phyloP scores from a whole-genome alignment of 148 eudicot genomes.

The Silene conica region DNA sequence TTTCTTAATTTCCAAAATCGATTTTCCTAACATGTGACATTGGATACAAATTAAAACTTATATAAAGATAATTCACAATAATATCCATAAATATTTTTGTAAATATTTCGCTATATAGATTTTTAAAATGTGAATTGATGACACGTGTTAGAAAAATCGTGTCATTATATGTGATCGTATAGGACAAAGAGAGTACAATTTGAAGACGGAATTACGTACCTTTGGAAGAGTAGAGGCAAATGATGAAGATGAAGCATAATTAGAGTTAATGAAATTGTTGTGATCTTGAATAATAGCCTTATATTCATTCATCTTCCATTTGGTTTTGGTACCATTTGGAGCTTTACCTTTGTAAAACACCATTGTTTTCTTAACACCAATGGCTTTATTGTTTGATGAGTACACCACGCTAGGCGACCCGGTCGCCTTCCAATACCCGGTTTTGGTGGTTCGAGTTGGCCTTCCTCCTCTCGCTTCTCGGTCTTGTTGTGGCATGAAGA shows the following conservation, averaged over 20 bases:
- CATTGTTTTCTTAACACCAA: slow-evolving; percentile 65
- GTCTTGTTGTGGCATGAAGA: slow-evolving; percentile 52
- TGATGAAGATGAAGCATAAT: slow-evolving; percentile 10
- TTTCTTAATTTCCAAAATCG: no score
- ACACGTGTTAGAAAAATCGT: no score
- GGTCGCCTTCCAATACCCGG: slow-evolving; percentile 76
- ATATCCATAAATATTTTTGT: no score
- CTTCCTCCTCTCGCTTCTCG: slow-evolving; percentile 56
- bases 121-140: no score
- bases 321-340: slow-evolving; percentile 43
- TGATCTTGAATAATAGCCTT: slow-evolving; percentile 18
- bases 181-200: no score
- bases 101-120: no score
- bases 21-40: no score
- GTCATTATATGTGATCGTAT: no score
- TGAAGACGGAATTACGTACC: slow-evolving; percentile 17
- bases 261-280: background rate
- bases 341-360: slow-evolving; percentile 67
- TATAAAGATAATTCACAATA: no score
- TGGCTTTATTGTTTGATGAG: slow-evolving; percentile 31
- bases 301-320: slow-evolving; percentile 76
- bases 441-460: slow-evolving; percentile 49
- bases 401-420: slow-evolving; percentile 51
- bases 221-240: slow-evolving; percentile 24
- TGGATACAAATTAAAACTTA: no score